A percentile compares a stretch with the other conserved stretches of the same genome.
phyloP scores from a whole-genome alignment of 805 yeast species.

The Spathaspora arborariae region DNA sequence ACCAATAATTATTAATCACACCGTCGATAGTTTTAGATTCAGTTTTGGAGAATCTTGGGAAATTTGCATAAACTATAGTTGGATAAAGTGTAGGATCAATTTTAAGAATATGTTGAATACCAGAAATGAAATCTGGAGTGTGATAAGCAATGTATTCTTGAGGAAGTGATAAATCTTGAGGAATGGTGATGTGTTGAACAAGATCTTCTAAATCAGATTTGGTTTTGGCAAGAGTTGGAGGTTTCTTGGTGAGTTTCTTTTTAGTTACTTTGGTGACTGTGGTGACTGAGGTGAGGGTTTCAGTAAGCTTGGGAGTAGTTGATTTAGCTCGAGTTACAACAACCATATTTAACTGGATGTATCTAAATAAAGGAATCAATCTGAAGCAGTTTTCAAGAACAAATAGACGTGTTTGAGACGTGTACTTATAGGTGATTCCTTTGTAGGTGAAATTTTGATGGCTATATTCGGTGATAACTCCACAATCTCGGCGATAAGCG shows the following conservation, averaged over 20 bases:
- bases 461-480: neutral
- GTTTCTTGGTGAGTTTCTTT: slow-evolving; percentile 1
- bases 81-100: slow-evolving; percentile 35
- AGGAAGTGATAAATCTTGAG: slow-evolving; percentile 22
- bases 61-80: slow-evolving; percentile 25
- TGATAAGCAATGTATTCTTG: slow-evolving; percentile 25
- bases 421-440: neutral
- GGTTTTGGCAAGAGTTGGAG: slow-evolving; percentile 7
- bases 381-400: neutral
- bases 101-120: slow-evolving; percentile 24
- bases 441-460: no score
- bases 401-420: neutral
- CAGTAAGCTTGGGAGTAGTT: neutral
- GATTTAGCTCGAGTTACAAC: slow-evolving; percentile 7
- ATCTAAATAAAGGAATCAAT: neutral
- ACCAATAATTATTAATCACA: slow-evolving; percentile 31
- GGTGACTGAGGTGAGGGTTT: neutral
- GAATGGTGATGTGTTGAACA: slow-evolving; percentile 12
- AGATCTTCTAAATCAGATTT: slow-evolving; percentile 14
- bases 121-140: slow-evolving; percentile 29
- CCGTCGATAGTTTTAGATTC: slow-evolving; percentile 10
- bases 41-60: slow-evolving; percentile 17
- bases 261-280: neutral
- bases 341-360: slow-evolving; percentile 4
- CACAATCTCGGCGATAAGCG: neutral